Evolutionary conservation across 306 rosid species (phyloP).

Genomic region (Datisca glomerata): DNA sequence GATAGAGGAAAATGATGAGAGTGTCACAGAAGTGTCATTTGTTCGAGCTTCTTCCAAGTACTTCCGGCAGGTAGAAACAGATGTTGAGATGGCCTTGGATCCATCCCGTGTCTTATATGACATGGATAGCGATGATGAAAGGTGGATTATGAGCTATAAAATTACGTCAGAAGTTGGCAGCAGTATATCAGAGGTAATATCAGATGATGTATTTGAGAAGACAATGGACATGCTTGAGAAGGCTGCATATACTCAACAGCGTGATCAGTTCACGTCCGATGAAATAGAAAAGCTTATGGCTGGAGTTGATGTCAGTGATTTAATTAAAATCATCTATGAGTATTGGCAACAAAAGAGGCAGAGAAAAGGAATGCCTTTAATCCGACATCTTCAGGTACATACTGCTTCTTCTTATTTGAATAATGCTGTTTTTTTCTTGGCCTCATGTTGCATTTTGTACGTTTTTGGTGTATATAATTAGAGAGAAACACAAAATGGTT

Average conservation of each 20-base stretch:
- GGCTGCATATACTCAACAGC: constrained; percentile 56
- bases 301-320: constrained; percentile 32
- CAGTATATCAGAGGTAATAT: constrained; percentile 23
- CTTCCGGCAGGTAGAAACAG: constrained; percentile 63
- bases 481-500: too few relatives aligned
- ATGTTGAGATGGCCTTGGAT: constrained; percentile 85
- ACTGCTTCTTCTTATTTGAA: constrained; percentile 2
- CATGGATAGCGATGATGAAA: constrained; percentile 97
- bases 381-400: constrained; percentile 87
- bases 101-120: constrained; percentile 65
- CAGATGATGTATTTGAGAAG: constrained; percentile 62
- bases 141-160: constrained; percentile 37
- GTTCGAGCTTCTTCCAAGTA: constrained; percentile 55
- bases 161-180: constrained; percentile 30
- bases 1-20: constrained; percentile 62
- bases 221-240: constrained; percentile 80
- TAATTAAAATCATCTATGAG: constrained; percentile 43
- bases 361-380: constrained; percentile 73
- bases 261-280: constrained; percentile 46
- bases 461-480: too few relatives aligned
- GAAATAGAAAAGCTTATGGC: constrained; percentile 66
- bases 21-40: constrained; percentile 38
- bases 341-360: constrained; percentile 71
- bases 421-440: too few relatives aligned
- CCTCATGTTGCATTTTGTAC: too few relatives aligned